Evolutionary conservation across 2,329 filamentous ascomycete genomes (phyloP).

Genomic region (Sarocladium oryzae): DNA sequence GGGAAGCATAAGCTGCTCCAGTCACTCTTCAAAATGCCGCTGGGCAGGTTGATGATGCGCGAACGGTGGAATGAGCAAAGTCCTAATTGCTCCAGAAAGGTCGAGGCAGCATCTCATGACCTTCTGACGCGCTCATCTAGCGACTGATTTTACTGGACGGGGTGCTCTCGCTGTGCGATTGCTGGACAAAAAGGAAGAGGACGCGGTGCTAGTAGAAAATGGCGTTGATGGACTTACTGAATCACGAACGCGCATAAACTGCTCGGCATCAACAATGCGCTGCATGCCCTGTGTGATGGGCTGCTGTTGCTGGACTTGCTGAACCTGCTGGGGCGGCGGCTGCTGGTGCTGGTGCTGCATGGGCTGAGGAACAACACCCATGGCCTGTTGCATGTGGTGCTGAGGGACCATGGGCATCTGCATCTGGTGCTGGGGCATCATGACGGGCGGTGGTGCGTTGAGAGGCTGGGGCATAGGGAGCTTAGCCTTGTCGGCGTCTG

Average conservation of each 20-base stretch:
- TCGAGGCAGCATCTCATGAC: background rate
- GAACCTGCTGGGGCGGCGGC: constrained; percentile 5
- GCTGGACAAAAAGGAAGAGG: too few relatives aligned
- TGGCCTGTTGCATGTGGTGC: constrained; percentile 26
- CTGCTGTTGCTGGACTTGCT: constrained; percentile 11
- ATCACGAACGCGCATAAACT: constrained; percentile 75
- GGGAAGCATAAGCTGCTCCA: too few relatives aligned
- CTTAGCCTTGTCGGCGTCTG: constrained; percentile 31
- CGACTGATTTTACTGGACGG: too few relatives aligned
- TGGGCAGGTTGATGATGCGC: too few relatives aligned
- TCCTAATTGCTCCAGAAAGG: background rate
- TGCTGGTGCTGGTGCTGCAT: constrained; percentile 13
- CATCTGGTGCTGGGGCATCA: constrained; percentile 27
- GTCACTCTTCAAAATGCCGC: background rate
- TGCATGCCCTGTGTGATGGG: constrained; percentile 4
- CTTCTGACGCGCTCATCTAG: background rate
- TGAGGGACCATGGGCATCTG: constrained; percentile 32
- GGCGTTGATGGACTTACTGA: constrained; percentile 54
- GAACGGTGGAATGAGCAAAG: background rate
- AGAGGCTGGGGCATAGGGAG: constrained; percentile 16
- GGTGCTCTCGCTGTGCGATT: too few relatives aligned
- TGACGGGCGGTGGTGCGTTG: constrained; percentile 27
- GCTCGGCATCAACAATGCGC: constrained; percentile 58
- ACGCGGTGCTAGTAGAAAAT: constrained; percentile 9
- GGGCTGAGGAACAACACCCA: constrained; percentile 10